These are phyloP conservation scores for Exophiala mesophila DNA, from an alignment of 2,329 filamentous ascomycete species.

Conservation along the genomic window DNA sequence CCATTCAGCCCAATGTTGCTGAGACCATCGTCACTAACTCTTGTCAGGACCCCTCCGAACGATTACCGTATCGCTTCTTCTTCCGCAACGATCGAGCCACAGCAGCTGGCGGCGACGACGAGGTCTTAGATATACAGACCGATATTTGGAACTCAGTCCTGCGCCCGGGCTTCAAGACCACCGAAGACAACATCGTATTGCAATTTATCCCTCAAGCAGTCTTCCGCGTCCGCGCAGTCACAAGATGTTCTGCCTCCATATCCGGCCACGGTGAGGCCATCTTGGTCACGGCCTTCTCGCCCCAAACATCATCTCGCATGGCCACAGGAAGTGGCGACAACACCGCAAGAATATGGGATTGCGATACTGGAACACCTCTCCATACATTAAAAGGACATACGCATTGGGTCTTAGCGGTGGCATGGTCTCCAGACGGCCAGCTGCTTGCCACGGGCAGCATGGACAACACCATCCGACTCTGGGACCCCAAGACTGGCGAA, in stretches of 20 bases:
- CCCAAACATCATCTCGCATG: constrained; percentile 67
- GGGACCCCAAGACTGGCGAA: constrained; percentile 75
- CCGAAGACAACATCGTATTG: constrained; percentile 59
- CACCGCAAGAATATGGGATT: constrained; percentile 90
- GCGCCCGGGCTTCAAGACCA: constrained; percentile 48
- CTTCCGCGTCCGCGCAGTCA: constrained; percentile 87
- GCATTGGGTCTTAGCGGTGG: constrained; percentile 82
- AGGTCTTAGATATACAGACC: constrained; percentile 42
- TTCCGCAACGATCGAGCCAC: constrained; percentile 40
- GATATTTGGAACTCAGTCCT: constrained; percentile 50
- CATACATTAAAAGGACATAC: constrained; percentile 82
- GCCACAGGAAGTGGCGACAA: constrained; percentile 88
- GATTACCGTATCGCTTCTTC: constrained; percentile 63
- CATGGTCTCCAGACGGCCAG: constrained; percentile 78
- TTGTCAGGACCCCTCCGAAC: constrained; percentile 52
- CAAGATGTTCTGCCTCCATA: constrained; percentile 81
- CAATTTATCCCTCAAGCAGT: constrained; percentile 79
- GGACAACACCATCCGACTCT: constrained; percentile 86
- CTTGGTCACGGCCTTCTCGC: constrained; percentile 78
- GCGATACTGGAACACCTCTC: constrained; percentile 83
- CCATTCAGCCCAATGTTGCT: constrained; percentile 4
- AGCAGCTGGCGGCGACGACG: constrained; percentile 32
- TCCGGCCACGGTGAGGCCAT: constrained; percentile 90
- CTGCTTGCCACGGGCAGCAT: constrained; percentile 85
- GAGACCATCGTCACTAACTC: constrained; percentile 27